phyloP scores from a whole-genome alignment of 73 alveolate genomes.

The Paramecium sexaurelia region DNA sequence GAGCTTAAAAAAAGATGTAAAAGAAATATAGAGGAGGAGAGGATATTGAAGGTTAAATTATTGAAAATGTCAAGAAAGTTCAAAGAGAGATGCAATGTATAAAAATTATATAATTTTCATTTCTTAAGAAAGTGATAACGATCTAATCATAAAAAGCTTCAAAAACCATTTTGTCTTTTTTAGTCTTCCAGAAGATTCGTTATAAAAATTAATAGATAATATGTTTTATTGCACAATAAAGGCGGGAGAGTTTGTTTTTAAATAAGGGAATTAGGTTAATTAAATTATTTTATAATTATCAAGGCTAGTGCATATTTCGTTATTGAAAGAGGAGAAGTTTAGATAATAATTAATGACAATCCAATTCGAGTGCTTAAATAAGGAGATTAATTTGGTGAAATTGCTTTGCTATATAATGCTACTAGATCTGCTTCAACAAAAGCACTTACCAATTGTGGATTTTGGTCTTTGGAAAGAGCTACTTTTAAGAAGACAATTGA shows the following conservation, averaged over 20 bases:
- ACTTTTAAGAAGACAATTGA: slow-evolving; percentile 88
- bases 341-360: slow-evolving; percentile 72
- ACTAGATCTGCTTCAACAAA: slow-evolving; percentile 96
- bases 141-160: slow-evolving; percentile 44
- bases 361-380: slow-evolving; percentile 72
- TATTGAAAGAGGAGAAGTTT: slow-evolving; percentile 67
- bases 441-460: slow-evolving; percentile 80
- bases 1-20: background rate
- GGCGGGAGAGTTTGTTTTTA: slow-evolving; percentile 53
- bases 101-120: background rate
- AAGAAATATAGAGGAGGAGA: slow-evolving; percentile 61
- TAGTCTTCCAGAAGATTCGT: slow-evolving; percentile 37
- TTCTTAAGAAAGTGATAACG: slow-evolving; percentile 32
- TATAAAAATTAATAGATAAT: slow-evolving; percentile 17
- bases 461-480: slow-evolving; percentile 91
- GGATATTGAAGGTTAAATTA: background rate
- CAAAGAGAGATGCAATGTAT: slow-evolving; percentile 36
- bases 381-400: slow-evolving; percentile 98
- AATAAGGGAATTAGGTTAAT: slow-evolving; percentile 57
- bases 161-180: slow-evolving; percentile 59
- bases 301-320: slow-evolving; percentile 68
- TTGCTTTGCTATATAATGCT: slow-evolving; percentile 94
- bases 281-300: background rate
- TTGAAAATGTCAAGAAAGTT: slow-evolving; percentile 33
- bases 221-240: slow-evolving; percentile 55